Evolutionary conservation across 2,329 filamentous ascomycete species (phyloP).

Genomic region (Diplodia seriata): DNA sequence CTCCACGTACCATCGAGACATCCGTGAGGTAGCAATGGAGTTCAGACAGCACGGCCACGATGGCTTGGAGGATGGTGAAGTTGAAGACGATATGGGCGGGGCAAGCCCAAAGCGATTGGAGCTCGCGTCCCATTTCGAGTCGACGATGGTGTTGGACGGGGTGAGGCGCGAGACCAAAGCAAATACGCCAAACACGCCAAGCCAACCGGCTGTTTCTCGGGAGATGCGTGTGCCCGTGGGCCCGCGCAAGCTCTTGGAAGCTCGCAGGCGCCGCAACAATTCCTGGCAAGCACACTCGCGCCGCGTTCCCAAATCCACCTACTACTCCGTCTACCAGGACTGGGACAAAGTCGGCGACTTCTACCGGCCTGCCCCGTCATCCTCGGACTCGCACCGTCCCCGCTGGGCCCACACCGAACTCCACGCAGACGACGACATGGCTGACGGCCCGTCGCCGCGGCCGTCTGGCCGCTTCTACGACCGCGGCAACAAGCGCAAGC

Average conservation of each 20-base stretch:
- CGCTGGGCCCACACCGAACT: constrained; percentile 11
- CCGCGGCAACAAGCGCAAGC: constrained; percentile 68
- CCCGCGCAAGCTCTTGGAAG: constrained; percentile 31
- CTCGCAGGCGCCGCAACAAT: constrained; percentile 18
- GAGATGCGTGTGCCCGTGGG: constrained; percentile 24
- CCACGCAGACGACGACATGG: constrained; percentile 22
- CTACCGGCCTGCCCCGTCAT: constrained; percentile 15
- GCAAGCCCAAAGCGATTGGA: constrained; percentile 12
- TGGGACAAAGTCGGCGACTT: constrained; percentile 27
- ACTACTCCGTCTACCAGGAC: constrained; percentile 15
- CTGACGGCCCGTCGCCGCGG: constrained; percentile 36
- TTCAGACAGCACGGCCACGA: neutral
- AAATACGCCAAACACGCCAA: constrained; percentile 20
- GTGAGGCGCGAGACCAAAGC: neutral
- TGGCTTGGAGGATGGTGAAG: neutral
- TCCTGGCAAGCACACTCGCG: constrained; percentile 9
- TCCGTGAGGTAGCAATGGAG: constrained; percentile 19
- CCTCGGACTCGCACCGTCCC: neutral
- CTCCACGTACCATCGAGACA: constrained; percentile 30
- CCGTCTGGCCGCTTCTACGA: constrained; percentile 32
- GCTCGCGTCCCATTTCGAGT: constrained; percentile 24
- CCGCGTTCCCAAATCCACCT: neutral
- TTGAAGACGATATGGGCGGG: neutral
- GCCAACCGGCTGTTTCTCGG: neutral
- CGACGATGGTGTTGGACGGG: constrained; percentile 25